phyloP scores from a whole-genome alignment of 805 yeast genomes.

The Wilhelminamyces savonicus region DNA sequence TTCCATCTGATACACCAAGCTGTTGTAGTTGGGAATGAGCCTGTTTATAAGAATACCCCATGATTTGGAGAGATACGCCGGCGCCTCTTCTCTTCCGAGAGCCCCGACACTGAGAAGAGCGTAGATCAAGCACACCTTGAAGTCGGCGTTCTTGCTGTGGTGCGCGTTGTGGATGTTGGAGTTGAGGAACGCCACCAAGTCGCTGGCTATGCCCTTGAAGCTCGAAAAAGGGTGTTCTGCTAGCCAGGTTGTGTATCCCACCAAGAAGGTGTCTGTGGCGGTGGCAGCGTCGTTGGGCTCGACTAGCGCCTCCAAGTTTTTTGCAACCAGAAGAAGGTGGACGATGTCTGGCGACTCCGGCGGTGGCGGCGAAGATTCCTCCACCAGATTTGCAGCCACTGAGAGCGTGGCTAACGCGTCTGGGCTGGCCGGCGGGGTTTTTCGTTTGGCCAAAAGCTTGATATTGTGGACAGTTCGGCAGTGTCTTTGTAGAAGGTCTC shows the following conservation, averaged over 20 bases:
- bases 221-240: slow-evolving; percentile 8
- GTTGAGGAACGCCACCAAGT: slow-evolving; percentile 16
- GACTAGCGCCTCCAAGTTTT: slow-evolving; percentile 14
- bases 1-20: slow-evolving; percentile 23
- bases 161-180: slow-evolving; percentile 7
- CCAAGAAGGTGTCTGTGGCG: slow-evolving; percentile 22
- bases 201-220: slow-evolving; percentile 14
- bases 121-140: slow-evolving; percentile 35
- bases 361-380: not conserved
- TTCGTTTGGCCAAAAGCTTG: slow-evolving; percentile 6
- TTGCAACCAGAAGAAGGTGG: slow-evolving; percentile 22
- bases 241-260: slow-evolving; percentile 22
- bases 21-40: slow-evolving; percentile 27
- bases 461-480: slow-evolving; percentile 67
- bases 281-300: slow-evolving; percentile 5
- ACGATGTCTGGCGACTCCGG: slow-evolving; percentile 3
- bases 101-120: slow-evolving; percentile 41
- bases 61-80: slow-evolving; percentile 34
- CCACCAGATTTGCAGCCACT: not conserved
- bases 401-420: not conserved
- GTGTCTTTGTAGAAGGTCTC: slow-evolving; percentile 74
- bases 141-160: slow-evolving; percentile 9
- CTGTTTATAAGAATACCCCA: slow-evolving; percentile 38
- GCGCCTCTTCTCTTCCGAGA: slow-evolving; percentile 19
- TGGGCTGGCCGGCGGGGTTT: not conserved